These are phyloP conservation scores for Aspergillus nanangensis DNA, from an alignment of 495 filamentous ascomycete species.

Conservation along the genomic window DNA sequence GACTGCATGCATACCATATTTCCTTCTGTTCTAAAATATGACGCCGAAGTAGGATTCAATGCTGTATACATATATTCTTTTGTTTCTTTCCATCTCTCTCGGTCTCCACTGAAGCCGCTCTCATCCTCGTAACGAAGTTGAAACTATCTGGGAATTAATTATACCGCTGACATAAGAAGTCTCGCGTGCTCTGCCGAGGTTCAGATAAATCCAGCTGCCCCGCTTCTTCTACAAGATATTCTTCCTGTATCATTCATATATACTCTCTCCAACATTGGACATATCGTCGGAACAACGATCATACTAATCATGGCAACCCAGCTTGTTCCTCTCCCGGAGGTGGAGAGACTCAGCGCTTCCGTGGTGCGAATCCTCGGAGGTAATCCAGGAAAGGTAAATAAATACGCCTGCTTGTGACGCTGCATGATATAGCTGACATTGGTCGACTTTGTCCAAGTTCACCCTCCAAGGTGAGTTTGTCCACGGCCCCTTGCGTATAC, in stretches of 20 bases:
- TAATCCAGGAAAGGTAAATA: slow-evolving; percentile 71
- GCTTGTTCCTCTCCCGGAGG: slow-evolving; percentile 53
- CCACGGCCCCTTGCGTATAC: too few species aligned
- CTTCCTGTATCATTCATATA: too few species aligned
- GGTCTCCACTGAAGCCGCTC: too few species aligned
- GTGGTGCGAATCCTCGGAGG: slow-evolving; percentile 74
- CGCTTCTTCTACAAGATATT: not conserved
- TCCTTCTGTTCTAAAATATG: slow-evolving; percentile 25
- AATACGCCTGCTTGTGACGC: too few species aligned
- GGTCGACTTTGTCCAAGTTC: slow-evolving; percentile 27
- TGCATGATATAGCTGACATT: not conserved
- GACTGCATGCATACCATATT: slow-evolving; percentile 39
- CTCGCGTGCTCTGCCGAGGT: slow-evolving; percentile 11
- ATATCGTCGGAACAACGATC: slow-evolving; percentile 2
- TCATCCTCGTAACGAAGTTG: too few species aligned
- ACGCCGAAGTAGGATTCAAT: too few species aligned
- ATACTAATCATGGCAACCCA: slow-evolving; percentile 40
- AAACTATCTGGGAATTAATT: too few species aligned
- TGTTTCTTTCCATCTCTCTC: too few species aligned
- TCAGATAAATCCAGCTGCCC: not conserved
- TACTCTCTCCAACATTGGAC: too few species aligned
- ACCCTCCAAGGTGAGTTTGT: slow-evolving; percentile 45
- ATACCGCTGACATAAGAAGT: slow-evolving; percentile 8
- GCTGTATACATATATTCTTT: too few species aligned
- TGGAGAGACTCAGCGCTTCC: slow-evolving; percentile 59